Conservation (phyloP, 768 basidiomycete species). For the Mrakia blollopis region DNA sequence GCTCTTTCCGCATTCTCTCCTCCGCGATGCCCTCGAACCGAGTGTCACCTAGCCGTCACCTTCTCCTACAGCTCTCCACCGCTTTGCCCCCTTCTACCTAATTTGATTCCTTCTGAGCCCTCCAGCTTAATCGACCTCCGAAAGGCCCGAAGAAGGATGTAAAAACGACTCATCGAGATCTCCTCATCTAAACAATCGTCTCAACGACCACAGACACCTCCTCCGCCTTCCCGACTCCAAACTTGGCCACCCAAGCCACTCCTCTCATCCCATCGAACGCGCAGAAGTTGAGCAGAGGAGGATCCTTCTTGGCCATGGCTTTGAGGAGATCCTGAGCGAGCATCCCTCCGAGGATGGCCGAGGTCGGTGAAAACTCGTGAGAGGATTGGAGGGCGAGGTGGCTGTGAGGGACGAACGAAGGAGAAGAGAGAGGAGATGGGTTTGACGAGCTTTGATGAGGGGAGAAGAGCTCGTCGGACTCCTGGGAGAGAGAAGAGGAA, state of each 20-base stretch:
- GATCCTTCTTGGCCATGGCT: slow-evolving; percentile 79
- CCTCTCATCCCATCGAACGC: slow-evolving; percentile 59
- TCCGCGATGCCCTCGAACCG: no score
- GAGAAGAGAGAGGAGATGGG: slow-evolving; percentile 34
- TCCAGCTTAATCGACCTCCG: no score
- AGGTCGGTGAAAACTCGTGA: slow-evolving; percentile 69
- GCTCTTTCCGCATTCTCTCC: no score
- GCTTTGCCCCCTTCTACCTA: no score
- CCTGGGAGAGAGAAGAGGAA: neutral
- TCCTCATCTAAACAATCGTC: neutral
- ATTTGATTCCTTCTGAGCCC: no score
- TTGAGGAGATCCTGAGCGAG: slow-evolving; percentile 92
- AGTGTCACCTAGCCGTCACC: no score
- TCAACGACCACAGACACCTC: neutral
- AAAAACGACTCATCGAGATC: slow-evolving; percentile 9
- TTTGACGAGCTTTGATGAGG: slow-evolving; percentile 36
- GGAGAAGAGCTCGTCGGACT: slow-evolving; percentile 30
- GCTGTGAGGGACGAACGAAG: slow-evolving; percentile 33
- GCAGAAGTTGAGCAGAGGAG: slow-evolving; percentile 88
- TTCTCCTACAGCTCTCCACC: no score
- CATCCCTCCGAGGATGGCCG: slow-evolving; percentile 91
- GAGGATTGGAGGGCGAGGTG: slow-evolving; percentile 36
- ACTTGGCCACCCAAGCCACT: neutral
- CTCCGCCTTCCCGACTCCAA: slow-evolving; percentile 4
- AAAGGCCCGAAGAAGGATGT: neutral